Evolutionary conservation across 768 basidiomycete species (phyloP).

Genomic region (Podaxis pistillaris): DNA sequence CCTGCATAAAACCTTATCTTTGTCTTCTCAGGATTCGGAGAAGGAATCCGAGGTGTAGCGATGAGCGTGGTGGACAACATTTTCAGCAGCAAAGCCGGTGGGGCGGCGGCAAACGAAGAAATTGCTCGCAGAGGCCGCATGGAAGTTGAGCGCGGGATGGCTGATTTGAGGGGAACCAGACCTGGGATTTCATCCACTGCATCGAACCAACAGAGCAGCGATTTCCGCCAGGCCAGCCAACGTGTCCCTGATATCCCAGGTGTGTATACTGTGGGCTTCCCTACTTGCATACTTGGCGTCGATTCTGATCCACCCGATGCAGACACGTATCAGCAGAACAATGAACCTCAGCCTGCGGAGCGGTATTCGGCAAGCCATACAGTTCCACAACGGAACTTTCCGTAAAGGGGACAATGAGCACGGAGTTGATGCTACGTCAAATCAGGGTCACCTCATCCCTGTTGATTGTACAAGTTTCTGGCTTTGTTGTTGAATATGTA

Average conservation of each 20-base stretch:
- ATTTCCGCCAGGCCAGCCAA: too few relatives aligned
- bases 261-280: too few relatives aligned
- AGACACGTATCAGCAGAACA: not conserved
- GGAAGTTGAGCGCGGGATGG: constrained; percentile 40
- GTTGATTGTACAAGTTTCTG: not conserved
- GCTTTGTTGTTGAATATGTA: not conserved
- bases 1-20: not conserved
- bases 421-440: not conserved
- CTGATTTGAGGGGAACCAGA: constrained; percentile 21
- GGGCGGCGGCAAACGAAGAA: constrained; percentile 27
- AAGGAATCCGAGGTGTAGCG: constrained; percentile 42
- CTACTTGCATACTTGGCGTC: too few relatives aligned
- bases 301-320: too few relatives aligned
- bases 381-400: not conserved
- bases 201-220: too few relatives aligned
- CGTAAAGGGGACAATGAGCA: not conserved
- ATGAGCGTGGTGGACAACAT: constrained; percentile 38
- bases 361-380: too few relatives aligned
- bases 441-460: not conserved
- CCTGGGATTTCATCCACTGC: too few relatives aligned
- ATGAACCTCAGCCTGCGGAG: not conserved
- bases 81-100: constrained; percentile 23
- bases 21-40: constrained; percentile 35
- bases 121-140: constrained; percentile 34
- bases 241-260: too few relatives aligned